These are phyloP conservation scores for Ramularia collo-cygni DNA, from an alignment of 2,329 filamentous ascomycete genomes.

Conservation along the genomic window DNA sequence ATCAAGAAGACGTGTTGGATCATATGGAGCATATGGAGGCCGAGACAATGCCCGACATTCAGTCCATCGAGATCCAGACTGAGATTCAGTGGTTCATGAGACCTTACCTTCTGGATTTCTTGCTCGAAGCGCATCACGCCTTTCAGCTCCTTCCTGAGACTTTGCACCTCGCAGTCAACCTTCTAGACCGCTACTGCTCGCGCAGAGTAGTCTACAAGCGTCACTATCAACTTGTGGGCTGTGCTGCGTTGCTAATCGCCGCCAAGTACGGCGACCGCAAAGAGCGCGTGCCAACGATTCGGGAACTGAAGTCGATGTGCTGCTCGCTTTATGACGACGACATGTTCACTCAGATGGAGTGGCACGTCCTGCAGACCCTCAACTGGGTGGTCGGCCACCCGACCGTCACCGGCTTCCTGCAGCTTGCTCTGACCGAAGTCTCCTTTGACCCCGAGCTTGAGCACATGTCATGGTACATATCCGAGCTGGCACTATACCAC, in stretches of 20 bases:
- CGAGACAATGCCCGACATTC: slow-evolving; percentile 89
- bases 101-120: slow-evolving; percentile 94
- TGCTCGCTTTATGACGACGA: slow-evolving; percentile 96
- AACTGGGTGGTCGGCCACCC: slow-evolving; percentile 96
- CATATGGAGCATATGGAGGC: slow-evolving; percentile 96
- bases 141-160: slow-evolving; percentile 93
- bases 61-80: slow-evolving; percentile 96
- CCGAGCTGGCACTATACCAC: slow-evolving; percentile 92
- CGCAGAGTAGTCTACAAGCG: slow-evolving; percentile 97
- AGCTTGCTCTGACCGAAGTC: slow-evolving; percentile 72
- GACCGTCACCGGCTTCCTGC: slow-evolving; percentile 88
- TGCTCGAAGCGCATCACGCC: slow-evolving; percentile 92
- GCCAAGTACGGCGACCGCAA: slow-evolving; percentile 99
- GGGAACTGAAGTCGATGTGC: slow-evolving; percentile 98
- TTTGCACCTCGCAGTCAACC: slow-evolving; percentile 90
- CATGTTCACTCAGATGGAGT: slow-evolving; percentile 99
- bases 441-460: slow-evolving; percentile 78
- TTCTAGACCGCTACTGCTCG: slow-evolving; percentile 95
- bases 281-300: slow-evolving; percentile 94
- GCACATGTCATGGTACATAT: slow-evolving; percentile 89
- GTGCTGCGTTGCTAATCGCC: slow-evolving; percentile 89
- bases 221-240: slow-evolving; percentile 96
- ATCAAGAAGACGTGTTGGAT: slow-evolving; percentile 86
- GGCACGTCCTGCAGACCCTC: slow-evolving; percentile 96
- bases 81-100: slow-evolving; percentile 99